Evolutionary conservation across 2,329 filamentous ascomycete genomes (phyloP).

Genomic region (Nigrograna mackinnonii): DNA sequence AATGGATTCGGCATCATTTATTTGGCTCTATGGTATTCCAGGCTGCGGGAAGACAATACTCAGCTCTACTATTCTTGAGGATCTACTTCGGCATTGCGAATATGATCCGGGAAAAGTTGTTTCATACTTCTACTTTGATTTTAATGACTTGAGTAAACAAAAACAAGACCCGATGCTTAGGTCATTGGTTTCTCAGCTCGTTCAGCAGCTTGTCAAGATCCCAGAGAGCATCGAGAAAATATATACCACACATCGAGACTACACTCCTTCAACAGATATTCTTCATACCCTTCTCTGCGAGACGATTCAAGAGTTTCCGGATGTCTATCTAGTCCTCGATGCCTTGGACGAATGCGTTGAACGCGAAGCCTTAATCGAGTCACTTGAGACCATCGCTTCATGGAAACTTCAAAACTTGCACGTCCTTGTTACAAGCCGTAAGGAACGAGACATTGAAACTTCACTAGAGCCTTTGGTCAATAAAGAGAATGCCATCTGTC

Average conservation of each 20-base stretch:
- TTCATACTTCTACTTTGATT: conserved; percentile 26
- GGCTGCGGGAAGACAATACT: conserved; percentile 42
- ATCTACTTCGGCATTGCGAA: conserved; percentile 11
- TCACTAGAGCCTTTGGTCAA: conserved; percentile 6
- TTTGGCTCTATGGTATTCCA: conserved; percentile 7
- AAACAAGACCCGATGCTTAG: conserved; percentile 28
- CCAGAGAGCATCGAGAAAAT: conserved; percentile 15
- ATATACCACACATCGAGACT: conserved; percentile 15
- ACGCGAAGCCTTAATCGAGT: conserved; percentile 3
- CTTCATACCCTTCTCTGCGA: conserved; percentile 12
- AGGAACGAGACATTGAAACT: conserved; percentile 13
- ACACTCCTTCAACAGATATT: conserved; percentile 12
- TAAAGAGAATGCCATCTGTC: conserved; percentile 1
- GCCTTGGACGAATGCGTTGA: conserved; percentile 14
- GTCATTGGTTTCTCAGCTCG: conserved; percentile 39
- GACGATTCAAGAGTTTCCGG: conserved; percentile 22
- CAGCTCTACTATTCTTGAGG: conserved; percentile 32
- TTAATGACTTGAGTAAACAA: conserved; percentile 38
- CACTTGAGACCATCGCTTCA: conserved; percentile 3
- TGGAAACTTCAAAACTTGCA: conserved; percentile 10
- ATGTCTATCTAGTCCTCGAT: conserved; percentile 9
- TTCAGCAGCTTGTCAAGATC: conserved; percentile 8
- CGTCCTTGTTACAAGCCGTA: conserved; percentile 14
- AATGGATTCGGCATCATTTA: not conserved
- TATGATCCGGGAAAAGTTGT: conserved; percentile 13